Percentiles rank a stretch among this genome's conserved stretches.
Conservation (phyloP, 495 filamentous ascomycete genomes). For the Corynascus novoguineensis region DNA sequence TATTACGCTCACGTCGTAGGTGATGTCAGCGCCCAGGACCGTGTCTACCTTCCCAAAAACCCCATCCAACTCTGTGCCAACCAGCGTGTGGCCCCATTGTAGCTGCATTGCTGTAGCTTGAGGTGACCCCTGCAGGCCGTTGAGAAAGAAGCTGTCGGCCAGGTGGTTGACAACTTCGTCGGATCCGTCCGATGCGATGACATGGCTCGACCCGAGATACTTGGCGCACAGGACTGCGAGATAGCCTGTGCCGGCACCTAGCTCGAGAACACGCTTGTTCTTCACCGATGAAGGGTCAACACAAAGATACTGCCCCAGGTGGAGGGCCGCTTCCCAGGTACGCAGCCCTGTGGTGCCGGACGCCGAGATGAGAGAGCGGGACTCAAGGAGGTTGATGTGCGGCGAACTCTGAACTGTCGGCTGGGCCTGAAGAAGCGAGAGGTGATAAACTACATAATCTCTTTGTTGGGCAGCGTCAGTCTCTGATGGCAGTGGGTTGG, state of each 20-base stretch:
- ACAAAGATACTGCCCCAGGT: slow-evolving; percentile 68
- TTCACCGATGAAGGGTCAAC: slow-evolving; percentile 36
- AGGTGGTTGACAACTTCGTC: slow-evolving; percentile 63
- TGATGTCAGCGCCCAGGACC: slow-evolving; percentile 49
- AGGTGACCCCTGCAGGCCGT: slow-evolving; percentile 47
- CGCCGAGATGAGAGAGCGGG: slow-evolving; percentile 64
- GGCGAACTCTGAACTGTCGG: slow-evolving; percentile 1
- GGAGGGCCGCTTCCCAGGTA: slow-evolving; percentile 92
- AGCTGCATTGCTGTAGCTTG: slow-evolving; percentile 46
- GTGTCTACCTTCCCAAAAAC: slow-evolving; percentile 36
- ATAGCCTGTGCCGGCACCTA: slow-evolving; percentile 86
- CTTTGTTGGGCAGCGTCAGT: slow-evolving; percentile 63
- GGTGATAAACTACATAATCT: slow-evolving; percentile 68
- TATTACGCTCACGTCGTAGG: slow-evolving; percentile 44
- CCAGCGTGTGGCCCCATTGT: slow-evolving; percentile 55
- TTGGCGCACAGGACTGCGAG: slow-evolving; percentile 76
- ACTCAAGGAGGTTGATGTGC: slow-evolving; percentile 60
- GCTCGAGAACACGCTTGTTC: slow-evolving; percentile 67
- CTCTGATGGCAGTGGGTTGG: slow-evolving; percentile 55
- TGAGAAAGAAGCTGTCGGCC: slow-evolving; percentile 61
- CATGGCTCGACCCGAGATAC: slow-evolving; percentile 55
- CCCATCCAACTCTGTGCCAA: slow-evolving; percentile 45
- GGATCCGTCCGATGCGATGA: slow-evolving; percentile 79
- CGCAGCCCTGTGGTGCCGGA: slow-evolving; percentile 77
- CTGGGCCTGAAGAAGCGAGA: slow-evolving; percentile 30